These are phyloP conservation scores for Coemansia sp. DNA, from an alignment of 192 early-diverging fungal genomes.

Conservation along the genomic window DNA sequence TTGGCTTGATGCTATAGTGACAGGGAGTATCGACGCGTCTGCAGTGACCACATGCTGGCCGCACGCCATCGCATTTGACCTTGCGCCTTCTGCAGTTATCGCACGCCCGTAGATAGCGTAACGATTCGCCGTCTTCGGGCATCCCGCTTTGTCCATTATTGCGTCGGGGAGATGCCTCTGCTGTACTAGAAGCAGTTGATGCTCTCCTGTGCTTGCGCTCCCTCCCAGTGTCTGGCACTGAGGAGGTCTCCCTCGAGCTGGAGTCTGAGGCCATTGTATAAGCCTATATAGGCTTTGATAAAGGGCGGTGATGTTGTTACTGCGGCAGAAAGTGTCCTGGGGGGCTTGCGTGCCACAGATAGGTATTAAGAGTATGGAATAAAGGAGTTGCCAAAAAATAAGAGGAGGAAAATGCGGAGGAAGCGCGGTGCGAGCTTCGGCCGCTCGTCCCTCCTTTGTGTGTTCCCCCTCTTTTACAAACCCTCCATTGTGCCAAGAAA, in stretches of 20 bases:
- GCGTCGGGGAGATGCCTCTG: not conserved
- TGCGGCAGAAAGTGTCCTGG: not conserved
- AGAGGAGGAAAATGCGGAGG: conserved; percentile 11
- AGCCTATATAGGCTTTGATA: not conserved
- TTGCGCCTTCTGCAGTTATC: conserved; percentile 54
- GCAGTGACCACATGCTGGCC: conserved; percentile 49
- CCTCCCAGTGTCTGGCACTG: not conserved
- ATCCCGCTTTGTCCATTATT: not conserved
- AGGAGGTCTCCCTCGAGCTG: conserved; percentile 33
- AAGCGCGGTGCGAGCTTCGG: conserved; percentile 7
- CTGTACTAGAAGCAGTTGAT: not conserved
- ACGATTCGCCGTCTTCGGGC: not conserved
- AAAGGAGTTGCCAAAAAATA: not conserved
- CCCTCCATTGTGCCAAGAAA: not conserved
- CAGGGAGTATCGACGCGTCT: conserved; percentile 40
- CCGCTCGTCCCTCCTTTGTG: not conserved
- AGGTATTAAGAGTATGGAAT: conserved; percentile 1
- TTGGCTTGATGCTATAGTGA: conserved; percentile 55
- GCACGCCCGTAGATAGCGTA: conserved; percentile 47
- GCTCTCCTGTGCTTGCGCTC: not conserved
- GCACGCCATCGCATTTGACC: conserved; percentile 50
- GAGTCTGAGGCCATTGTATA: conserved; percentile 8
- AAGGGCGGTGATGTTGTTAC: not conserved
- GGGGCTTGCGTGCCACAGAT: not conserved
- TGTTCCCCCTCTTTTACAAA: not conserved